Conservation (phyloP, 108 stramenopile genomes). For the Fragilariopsis cylindrus region DNA sequence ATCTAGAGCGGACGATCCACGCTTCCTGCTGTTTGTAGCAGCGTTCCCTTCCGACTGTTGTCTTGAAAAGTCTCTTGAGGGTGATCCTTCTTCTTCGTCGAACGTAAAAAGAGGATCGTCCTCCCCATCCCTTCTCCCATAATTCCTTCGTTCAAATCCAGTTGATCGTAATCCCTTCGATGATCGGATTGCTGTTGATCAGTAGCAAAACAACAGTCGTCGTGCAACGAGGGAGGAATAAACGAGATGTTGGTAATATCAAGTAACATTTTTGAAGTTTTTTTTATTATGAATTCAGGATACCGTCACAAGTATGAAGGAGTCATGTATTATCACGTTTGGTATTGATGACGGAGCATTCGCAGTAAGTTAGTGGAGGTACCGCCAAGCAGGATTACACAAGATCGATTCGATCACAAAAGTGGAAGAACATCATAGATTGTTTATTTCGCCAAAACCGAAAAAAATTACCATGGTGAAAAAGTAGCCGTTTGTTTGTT, state of each 20-base stretch:
- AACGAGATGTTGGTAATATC: slow-evolving; percentile 14
- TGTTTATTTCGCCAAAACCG: neutral
- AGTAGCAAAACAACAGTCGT: neutral
- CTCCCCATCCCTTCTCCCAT: slow-evolving; percentile 23
- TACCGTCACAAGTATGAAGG: neutral
- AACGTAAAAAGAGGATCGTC: slow-evolving; percentile 20
- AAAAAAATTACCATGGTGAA: slow-evolving; percentile 18
- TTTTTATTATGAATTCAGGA: neutral
- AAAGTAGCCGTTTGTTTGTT: slow-evolving; percentile 43
- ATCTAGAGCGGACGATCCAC: neutral
- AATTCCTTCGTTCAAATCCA: slow-evolving; percentile 26
- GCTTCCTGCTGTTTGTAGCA: slow-evolving; percentile 5
- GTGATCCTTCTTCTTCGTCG: slow-evolving; percentile 26
- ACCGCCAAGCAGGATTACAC: neutral
- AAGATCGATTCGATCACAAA: neutral
- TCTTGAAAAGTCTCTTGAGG: slow-evolving; percentile 4
- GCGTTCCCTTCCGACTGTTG: neutral
- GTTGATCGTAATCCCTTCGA: slow-evolving; percentile 30
- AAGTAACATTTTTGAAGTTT: neutral
- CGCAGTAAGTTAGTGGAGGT: neutral
- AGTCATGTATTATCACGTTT: neutral
- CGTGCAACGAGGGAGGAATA: neutral
- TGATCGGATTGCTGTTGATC: slow-evolving; percentile 10
- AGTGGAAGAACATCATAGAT: neutral
- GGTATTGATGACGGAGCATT: neutral